Conservation (phyloP, 495 filamentous ascomycete genomes). For the Hypoxylon subgilvum region DNA sequence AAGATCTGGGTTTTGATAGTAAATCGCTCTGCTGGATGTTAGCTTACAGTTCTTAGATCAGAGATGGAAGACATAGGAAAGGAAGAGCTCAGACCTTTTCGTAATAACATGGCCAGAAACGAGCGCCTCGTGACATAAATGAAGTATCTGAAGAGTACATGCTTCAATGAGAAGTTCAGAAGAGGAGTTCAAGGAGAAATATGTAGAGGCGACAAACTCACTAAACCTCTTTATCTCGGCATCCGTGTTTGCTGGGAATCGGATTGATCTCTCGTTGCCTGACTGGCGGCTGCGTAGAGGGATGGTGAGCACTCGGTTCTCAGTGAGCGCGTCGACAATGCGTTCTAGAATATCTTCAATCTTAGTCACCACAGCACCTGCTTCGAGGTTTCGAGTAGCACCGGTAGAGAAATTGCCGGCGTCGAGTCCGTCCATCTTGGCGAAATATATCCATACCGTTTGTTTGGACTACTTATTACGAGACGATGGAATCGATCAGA, state of each 20-base stretch:
- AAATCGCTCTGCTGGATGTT: conserved; percentile 73
- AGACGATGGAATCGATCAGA: no score
- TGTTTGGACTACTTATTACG: no score
- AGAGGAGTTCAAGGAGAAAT: neutral
- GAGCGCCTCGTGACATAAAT: conserved; percentile 72
- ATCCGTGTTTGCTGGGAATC: conserved; percentile 47
- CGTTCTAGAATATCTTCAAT: conserved; percentile 61
- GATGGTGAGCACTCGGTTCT: conserved; percentile 55
- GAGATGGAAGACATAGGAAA: neutral
- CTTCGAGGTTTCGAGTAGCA: conserved; percentile 17
- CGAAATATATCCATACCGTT: no score
- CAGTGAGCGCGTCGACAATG: conserved; percentile 55
- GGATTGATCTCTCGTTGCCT: conserved; percentile 26
- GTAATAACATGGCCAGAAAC: conserved; percentile 67
- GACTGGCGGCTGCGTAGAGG: conserved; percentile 40
- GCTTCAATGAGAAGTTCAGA: conserved; percentile 29
- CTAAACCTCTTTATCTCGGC: conserved; percentile 50
- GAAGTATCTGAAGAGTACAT: conserved; percentile 68
- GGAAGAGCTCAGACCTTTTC: conserved; percentile 66
- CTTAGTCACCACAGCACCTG: conserved; percentile 48
- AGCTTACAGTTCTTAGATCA: neutral
- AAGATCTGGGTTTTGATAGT: conserved; percentile 81
- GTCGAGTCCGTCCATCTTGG: conserved; percentile 13
- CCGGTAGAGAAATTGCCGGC: conserved; percentile 1
- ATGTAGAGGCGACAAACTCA: conserved; percentile 22